Evolutionary conservation across 2,329 filamentous ascomycete species (phyloP).

Genomic region (Aspergillus arachidicola): DNA sequence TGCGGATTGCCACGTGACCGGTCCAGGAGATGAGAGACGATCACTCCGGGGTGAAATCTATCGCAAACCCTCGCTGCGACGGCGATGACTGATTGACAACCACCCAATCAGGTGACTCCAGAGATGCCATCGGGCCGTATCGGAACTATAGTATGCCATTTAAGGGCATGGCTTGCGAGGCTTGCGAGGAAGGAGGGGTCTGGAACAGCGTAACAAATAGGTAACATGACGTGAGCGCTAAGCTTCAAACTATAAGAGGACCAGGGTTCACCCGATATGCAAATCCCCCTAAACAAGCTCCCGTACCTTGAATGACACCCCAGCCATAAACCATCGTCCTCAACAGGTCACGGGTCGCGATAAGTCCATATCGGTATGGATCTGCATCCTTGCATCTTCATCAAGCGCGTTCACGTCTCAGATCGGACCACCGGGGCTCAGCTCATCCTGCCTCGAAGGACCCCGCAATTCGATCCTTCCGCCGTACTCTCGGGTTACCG

Average conservation of each 20-base stretch:
- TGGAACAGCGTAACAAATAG: not conserved
- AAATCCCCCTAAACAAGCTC: not conserved
- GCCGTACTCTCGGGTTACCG: constrained; percentile 1
- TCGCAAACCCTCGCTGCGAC: not conserved
- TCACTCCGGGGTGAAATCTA: not conserved
- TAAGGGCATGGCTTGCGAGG: not conserved
- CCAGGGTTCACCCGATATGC: not conserved
- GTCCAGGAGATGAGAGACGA: not conserved
- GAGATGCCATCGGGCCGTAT: not conserved
- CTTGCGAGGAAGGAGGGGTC: not conserved
- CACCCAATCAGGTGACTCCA: not conserved
- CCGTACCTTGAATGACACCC: not conserved
- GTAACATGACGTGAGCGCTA: not conserved
- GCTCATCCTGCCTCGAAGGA: not conserved
- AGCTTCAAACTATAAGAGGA: not conserved
- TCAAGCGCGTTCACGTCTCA: not conserved
- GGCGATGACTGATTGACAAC: not conserved
- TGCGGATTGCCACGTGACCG: not conserved
- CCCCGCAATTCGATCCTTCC: not conserved
- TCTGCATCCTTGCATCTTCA: not conserved
- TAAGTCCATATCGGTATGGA: not conserved
- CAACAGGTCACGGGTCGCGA: not conserved
- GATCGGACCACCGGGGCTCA: not conserved
- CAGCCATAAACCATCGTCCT: not conserved
- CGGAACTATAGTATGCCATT: not conserved